A percentile compares a stretch with the other conserved stretches of the same genome.
Evolutionary conservation across 805 yeast species (phyloP).

Genomic region (Tetrapisispora phaffii): DNA sequence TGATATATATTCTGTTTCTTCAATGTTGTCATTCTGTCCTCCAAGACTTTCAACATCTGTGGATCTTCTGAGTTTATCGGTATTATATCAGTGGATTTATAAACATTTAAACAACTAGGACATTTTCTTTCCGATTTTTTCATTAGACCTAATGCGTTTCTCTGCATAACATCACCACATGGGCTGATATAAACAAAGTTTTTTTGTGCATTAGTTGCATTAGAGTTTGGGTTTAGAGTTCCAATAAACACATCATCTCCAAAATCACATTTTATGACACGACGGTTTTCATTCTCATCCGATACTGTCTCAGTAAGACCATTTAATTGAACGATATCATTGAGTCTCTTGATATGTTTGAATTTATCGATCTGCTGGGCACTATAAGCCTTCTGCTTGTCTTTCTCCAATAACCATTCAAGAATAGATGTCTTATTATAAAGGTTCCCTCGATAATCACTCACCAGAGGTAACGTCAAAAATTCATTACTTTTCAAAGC

Average conservation of each 20-base stretch:
- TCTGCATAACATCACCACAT: constrained; percentile 37
- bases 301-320: constrained; percentile 16
- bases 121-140: constrained; percentile 21
- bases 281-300: background rate
- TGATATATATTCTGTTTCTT: constrained; percentile 19
- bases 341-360: constrained; percentile 31
- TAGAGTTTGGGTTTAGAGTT: constrained; percentile 12
- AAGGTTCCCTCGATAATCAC: constrained; percentile 59
- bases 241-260: constrained; percentile 30
- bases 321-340: constrained; percentile 39
- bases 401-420: constrained; percentile 38
- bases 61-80: constrained; percentile 27
- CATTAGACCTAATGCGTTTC: constrained; percentile 24
- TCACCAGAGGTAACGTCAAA: constrained; percentile 45
- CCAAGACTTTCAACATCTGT: constrained; percentile 15
- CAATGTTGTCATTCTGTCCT: constrained; percentile 20
- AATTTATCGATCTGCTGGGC: constrained; percentile 20
- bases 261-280: constrained; percentile 12
- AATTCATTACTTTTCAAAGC: constrained; percentile 31
- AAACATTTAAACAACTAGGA: constrained; percentile 33
- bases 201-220: background rate
- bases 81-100: constrained; percentile 28
- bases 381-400: constrained; percentile 17
- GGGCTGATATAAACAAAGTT: constrained; percentile 37
- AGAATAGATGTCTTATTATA: constrained; percentile 56